phyloP scores from a whole-genome alignment of 1,284 basidiomycete species.

The Trametes versicolor region DNA sequence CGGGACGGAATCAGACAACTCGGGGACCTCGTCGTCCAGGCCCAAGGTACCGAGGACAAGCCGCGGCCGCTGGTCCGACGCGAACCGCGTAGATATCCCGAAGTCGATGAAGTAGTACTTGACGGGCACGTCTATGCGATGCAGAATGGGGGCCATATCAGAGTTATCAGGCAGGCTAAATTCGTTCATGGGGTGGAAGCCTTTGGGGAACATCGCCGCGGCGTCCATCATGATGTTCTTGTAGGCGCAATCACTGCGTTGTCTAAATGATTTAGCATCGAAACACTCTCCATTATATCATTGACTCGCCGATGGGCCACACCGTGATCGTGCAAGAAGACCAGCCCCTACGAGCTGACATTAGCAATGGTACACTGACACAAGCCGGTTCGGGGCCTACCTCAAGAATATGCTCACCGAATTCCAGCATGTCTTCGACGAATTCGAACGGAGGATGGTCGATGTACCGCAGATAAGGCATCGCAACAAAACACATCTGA shows the following conservation, averaged over 20 bases:
- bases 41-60: slow-evolving; percentile 26
- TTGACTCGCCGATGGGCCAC: not conserved
- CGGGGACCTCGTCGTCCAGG: slow-evolving; percentile 39
- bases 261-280: too few relatives aligned
- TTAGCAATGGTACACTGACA: too few relatives aligned
- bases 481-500: slow-evolving; percentile 37
- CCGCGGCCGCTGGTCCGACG: not conserved
- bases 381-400: too few relatives aligned
- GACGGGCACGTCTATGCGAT: slow-evolving; percentile 8
- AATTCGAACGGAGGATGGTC: slow-evolving; percentile 35
- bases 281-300: too few relatives aligned
- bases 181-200: not conserved
- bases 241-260: not conserved
- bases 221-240: not conserved
- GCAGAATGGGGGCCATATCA: not conserved
- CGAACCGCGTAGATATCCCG: slow-evolving; percentile 35
- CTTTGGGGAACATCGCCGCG: not conserved
- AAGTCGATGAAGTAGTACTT: slow-evolving; percentile 44
- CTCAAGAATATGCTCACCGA: slow-evolving; percentile 31
- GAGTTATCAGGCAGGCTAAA: not conserved
- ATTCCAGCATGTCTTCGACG: slow-evolving; percentile 41
- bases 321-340: not conserved
- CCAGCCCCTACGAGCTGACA: not conserved
- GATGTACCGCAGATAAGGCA: slow-evolving; percentile 41
- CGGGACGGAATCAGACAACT: slow-evolving; percentile 35